Conservation (phyloP, 805 yeast species). For the Debaryomyces castellii region DNA sequence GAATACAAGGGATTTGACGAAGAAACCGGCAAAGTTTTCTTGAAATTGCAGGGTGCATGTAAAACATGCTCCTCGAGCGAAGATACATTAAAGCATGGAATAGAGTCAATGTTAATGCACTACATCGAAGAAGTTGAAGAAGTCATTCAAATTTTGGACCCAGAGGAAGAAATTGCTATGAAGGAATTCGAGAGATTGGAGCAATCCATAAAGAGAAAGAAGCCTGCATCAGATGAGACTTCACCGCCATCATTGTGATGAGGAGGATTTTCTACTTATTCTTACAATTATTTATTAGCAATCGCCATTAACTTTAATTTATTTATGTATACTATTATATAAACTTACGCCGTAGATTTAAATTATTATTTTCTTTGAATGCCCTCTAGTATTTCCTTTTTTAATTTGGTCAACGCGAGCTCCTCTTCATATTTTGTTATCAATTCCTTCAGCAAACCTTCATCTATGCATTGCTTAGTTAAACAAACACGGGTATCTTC, state of each 20-base stretch:
- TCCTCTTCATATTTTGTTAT: slow-evolving; percentile 22
- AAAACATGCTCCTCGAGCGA: slow-evolving; percentile 88
- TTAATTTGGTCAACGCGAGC: slow-evolving; percentile 10
- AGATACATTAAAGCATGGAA: slow-evolving; percentile 91
- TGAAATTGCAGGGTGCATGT: slow-evolving; percentile 94
- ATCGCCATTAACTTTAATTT: background rate
- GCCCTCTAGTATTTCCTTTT: slow-evolving; percentile 14
- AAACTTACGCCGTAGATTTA: background rate
- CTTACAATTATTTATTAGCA: background rate
- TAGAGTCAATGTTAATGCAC: slow-evolving; percentile 95
- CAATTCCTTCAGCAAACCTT: slow-evolving; percentile 36
- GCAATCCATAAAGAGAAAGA: slow-evolving; percentile 31
- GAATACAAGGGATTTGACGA: slow-evolving; percentile 85
- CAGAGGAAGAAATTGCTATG: slow-evolving; percentile 72
- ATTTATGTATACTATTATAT: background rate
- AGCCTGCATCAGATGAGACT: slow-evolving; percentile 12
- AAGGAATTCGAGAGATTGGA: slow-evolving; percentile 86
- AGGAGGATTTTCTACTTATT: too few species aligned
- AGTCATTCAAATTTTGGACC: slow-evolving; percentile 83
- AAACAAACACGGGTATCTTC: slow-evolving; percentile 37
- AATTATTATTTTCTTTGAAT: slow-evolving; percentile 7
- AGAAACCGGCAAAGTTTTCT: slow-evolving; percentile 81
- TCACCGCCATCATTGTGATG: slow-evolving; percentile 24
- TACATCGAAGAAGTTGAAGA: slow-evolving; percentile 93
- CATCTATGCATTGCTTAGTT: slow-evolving; percentile 34